Conservation (phyloP, 768 basidiomycete genomes). For the Rhizopogon vulgaris region DNA sequence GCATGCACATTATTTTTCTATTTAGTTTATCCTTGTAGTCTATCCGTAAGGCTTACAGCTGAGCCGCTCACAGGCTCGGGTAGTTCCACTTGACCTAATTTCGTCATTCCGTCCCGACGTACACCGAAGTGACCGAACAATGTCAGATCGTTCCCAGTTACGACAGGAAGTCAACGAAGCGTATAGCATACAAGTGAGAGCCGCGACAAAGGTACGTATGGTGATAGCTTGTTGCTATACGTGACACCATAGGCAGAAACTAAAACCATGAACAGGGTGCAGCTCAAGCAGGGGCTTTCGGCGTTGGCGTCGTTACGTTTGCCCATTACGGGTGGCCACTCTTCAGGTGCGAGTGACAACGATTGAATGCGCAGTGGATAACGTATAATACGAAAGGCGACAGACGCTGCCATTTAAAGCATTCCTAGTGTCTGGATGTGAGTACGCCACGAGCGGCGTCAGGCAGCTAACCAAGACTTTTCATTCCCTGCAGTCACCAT, state of each 20-base stretch:
- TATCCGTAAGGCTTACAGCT: neutral
- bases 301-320: constrained; percentile 55
- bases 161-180: constrained; percentile 54
- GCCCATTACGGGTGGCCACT: constrained; percentile 67
- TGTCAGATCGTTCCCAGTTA: constrained; percentile 34
- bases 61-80: neutral
- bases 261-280: constrained; percentile 40
- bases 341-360: constrained; percentile 47
- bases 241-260: constrained; percentile 6
- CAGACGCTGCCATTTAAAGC: constrained; percentile 80
- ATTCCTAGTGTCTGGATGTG: constrained; percentile 70
- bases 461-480: neutral
- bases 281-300: constrained; percentile 43
- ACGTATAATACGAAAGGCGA: constrained; percentile 37
- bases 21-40: neutral
- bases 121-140: constrained; percentile 9
- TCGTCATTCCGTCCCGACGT: neutral
- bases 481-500: constrained; percentile 44
- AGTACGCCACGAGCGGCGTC: constrained; percentile 17
- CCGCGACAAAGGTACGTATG: constrained; percentile 47
- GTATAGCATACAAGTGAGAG: constrained; percentile 51
- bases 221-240: neutral
- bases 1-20: neutral
- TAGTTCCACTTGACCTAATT: neutral
- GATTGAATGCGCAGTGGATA: neutral